These are phyloP conservation scores for Apiospora saccharicola DNA, from an alignment of 2,329 filamentous ascomycete genomes.

Conservation along the genomic window DNA sequence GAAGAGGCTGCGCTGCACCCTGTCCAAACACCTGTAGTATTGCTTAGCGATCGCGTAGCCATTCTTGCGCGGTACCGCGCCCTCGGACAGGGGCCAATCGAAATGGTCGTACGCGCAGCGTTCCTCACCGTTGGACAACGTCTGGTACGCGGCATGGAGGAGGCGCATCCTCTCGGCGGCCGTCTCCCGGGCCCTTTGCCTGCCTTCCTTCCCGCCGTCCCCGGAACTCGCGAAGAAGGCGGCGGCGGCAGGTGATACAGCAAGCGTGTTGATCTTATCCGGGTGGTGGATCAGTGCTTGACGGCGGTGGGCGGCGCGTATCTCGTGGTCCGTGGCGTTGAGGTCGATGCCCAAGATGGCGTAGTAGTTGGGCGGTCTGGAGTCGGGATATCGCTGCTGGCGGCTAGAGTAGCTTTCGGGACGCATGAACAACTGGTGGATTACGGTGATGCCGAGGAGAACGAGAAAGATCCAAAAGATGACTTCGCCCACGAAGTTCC, in stretches of 20 bases:
- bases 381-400: neutral
- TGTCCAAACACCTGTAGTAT: neutral
- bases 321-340: slow-evolving; percentile 1
- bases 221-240: no score
- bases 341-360: neutral
- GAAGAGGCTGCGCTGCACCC: neutral
- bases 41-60: no score
- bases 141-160: neutral
- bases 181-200: neutral
- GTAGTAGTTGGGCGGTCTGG: neutral
- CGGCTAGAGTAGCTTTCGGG: no score
- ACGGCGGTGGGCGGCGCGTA: slow-evolving; percentile 8
- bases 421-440: neutral
- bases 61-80: neutral
- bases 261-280: neutral
- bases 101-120: neutral
- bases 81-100: neutral
- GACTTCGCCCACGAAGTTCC: neutral
- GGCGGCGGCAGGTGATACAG: neutral
- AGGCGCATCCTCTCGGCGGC: neutral
- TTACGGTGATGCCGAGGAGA: neutral
- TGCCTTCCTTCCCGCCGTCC: no score
- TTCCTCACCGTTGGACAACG: neutral
- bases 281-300: neutral
- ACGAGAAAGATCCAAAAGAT: neutral